phyloP scores from a whole-genome alignment of 2,329 filamentous ascomycete species.

The Aspergillus unguis region DNA sequence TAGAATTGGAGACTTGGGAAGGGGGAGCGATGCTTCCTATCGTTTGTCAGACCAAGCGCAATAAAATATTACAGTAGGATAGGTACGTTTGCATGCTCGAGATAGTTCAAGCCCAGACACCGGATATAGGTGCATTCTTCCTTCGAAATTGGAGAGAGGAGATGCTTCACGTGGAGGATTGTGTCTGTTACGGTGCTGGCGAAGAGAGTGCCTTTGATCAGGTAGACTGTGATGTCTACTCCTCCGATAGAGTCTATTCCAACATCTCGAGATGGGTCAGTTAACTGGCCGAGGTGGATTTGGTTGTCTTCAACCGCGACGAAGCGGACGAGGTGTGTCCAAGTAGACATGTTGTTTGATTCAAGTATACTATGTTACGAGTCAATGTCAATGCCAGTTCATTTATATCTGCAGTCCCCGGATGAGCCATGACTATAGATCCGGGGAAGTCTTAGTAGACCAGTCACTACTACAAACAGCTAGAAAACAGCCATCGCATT shows the following conservation, averaged over 20 bases:
- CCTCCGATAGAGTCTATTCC: conserved; percentile 24
- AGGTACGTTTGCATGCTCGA: not conserved
- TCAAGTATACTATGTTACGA: too few relatives aligned
- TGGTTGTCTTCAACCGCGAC: conserved; percentile 29
- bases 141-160: not conserved
- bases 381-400: too few relatives aligned
- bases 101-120: conserved; percentile 4
- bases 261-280: conserved; percentile 27
- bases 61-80: too few relatives aligned
- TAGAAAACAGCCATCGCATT: not conserved
- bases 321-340: conserved; percentile 34
- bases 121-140: conserved; percentile 5
- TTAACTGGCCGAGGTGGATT: conserved; percentile 29
- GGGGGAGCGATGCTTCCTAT: conserved; percentile 4
- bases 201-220: conserved; percentile 30
- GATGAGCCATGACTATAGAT: not conserved
- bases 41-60: too few relatives aligned
- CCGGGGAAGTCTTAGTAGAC: not conserved
- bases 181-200: conserved; percentile 23
- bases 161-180: conserved; percentile 23
- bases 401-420: too few relatives aligned
- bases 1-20: conserved; percentile 1
- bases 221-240: conserved; percentile 20
- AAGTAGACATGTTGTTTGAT: conserved; percentile 7
- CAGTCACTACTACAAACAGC: too few relatives aligned